phyloP scores from a whole-genome alignment of 2,329 filamentous ascomycete species.

The Epichloe scottii region DNA sequence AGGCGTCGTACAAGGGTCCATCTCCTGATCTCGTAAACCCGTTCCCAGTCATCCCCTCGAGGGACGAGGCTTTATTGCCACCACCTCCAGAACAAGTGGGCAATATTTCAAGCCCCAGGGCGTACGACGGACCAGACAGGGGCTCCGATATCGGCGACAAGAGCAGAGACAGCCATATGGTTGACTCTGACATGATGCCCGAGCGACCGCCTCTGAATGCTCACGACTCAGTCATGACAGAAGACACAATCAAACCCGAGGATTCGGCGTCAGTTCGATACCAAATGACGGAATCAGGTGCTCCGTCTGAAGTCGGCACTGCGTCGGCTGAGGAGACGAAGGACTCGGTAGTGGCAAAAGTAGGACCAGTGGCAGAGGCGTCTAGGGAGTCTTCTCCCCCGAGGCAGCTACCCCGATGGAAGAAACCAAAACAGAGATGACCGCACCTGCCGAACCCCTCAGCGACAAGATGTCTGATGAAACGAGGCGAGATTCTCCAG shows the following conservation, averaged over 20 bases:
- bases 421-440: neutral
- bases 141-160: constrained; percentile 15
- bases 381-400: constrained; percentile 2
- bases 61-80: constrained; percentile 17
- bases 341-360: constrained; percentile 5
- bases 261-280: constrained; percentile 23
- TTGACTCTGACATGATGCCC: constrained; percentile 10
- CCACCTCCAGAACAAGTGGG: constrained; percentile 28
- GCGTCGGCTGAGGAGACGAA: constrained; percentile 12
- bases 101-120: constrained; percentile 24
- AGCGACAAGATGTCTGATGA: neutral
- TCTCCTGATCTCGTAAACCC: neutral
- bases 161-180: constrained; percentile 13
- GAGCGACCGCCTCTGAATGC: constrained; percentile 15
- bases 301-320: constrained; percentile 16
- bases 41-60: neutral
- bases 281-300: constrained; percentile 17
- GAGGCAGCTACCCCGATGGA: constrained; percentile 11
- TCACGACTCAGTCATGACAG: constrained; percentile 22
- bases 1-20: neutral
- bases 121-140: constrained; percentile 14
- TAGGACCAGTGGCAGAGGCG: constrained; percentile 2
- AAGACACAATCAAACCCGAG: constrained; percentile 26
- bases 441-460: neutral
- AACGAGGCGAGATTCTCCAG: neutral